Conservation (phyloP, 1,139 yeast species). For the Kodamaea suecica region DNA sequence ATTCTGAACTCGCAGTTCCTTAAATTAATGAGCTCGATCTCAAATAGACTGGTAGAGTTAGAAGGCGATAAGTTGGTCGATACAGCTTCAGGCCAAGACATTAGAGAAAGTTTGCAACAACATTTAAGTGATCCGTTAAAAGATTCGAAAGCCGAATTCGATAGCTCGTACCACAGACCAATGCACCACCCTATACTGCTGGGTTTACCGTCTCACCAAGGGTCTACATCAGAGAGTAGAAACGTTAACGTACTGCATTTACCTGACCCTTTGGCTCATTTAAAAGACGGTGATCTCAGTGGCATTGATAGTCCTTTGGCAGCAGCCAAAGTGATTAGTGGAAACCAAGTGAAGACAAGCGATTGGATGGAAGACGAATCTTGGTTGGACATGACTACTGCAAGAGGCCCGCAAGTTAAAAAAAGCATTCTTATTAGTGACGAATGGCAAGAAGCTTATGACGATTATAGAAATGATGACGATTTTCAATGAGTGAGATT, state of each 20-base stretch:
- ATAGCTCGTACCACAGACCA: conserved; percentile 1
- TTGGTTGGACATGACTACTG: conserved; percentile 23
- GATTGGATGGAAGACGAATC: conserved; percentile 40
- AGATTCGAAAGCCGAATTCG: conserved; percentile 1
- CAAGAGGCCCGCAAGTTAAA: conserved; percentile 10
- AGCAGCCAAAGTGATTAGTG: conserved; percentile 44
- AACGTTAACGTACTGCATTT: conserved; percentile 21
- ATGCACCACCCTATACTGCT: conserved; percentile 1
- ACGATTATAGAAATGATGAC: conserved; percentile 43
- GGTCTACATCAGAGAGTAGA: not conserved
- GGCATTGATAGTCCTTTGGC: conserved; percentile 31
- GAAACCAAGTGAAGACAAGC: conserved; percentile 35
- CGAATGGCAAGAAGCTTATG: conserved; percentile 38
- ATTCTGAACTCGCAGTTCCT: conserved; percentile 39
- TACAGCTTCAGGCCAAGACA: conserved; percentile 17
- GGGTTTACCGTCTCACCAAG: conserved; percentile 1
- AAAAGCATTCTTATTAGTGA: conserved; percentile 23
- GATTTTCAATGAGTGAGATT: conserved; percentile 19
- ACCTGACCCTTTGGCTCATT: conserved; percentile 48
- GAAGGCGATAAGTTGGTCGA: conserved; percentile 42
- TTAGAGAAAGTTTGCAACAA: conserved; percentile 10
- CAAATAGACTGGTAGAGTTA: conserved; percentile 37
- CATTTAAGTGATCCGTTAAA: conserved; percentile 6
- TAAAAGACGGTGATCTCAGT: conserved; percentile 36
- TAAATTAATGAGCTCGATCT: conserved; percentile 41